Evolutionary conservation across 441 rosid genomes (phyloP).

Genomic region (Syzygium syzygioides): DNA sequence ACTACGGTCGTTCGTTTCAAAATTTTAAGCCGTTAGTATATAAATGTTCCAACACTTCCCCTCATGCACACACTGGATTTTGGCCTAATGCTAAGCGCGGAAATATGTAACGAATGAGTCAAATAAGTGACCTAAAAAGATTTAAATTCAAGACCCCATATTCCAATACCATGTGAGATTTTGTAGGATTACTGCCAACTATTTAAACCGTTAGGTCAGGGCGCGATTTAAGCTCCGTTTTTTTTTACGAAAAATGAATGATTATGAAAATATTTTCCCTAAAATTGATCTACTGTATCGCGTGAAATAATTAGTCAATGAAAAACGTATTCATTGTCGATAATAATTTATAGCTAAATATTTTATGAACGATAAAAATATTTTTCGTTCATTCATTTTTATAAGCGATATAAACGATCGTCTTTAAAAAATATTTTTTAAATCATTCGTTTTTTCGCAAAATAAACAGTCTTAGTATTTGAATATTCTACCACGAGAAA

Average conservation of each 20-base stretch:
- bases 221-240: not conserved
- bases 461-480: not conserved
- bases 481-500: not conserved
- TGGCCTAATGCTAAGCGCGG: not conserved
- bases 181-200: not conserved
- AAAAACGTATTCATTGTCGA: not conserved
- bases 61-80: accelerated
- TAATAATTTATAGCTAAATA: not conserved
- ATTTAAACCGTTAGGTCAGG: not conserved
- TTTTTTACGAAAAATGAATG: accelerated
- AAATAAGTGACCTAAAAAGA: not conserved
- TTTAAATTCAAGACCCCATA: not conserved
- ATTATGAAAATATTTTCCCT: not conserved
- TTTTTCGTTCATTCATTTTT: not conserved
- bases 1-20: not conserved
- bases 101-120: not conserved
- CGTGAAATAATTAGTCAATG: not conserved
- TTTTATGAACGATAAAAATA: not conserved
- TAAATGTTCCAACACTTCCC: not conserved
- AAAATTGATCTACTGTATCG: not conserved
- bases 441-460: not conserved
- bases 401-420: accelerated
- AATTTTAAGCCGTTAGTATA: not conserved
- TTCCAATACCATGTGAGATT: accelerated
- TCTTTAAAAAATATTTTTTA: not conserved